Evolutionary conservation across 139 green algal genomes (phyloP).

Genomic region (Tetradesmus lagerheimii): DNA sequence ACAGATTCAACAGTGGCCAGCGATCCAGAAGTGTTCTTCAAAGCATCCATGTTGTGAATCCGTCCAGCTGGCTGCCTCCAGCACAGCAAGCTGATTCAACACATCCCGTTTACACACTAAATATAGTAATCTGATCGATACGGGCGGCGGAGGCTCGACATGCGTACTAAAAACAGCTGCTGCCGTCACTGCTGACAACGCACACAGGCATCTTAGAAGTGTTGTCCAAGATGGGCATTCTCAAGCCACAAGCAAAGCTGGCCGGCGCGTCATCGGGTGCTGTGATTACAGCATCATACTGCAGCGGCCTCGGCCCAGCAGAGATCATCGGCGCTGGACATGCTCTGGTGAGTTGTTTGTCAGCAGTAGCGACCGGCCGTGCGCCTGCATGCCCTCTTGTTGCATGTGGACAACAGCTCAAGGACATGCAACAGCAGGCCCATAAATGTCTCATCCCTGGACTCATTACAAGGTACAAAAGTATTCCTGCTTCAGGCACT

Average conservation of each 20-base stretch:
- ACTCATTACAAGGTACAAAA: no score
- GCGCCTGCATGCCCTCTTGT: no score
- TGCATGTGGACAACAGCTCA: no score
- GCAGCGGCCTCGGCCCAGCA: not conserved
- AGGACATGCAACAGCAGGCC: not conserved
- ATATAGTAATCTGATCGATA: not conserved
- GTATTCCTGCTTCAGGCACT: no score
- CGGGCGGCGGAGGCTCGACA: not conserved
- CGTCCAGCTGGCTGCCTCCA: not conserved
- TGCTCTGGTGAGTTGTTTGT: not conserved
- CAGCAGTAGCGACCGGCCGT: no score
- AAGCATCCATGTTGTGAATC: not conserved
- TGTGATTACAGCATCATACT: conserved; percentile 7
- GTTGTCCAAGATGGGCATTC: not conserved
- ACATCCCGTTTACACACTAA: not conserved
- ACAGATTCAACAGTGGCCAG: no score
- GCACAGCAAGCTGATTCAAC: not conserved
- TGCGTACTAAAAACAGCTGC: not conserved
- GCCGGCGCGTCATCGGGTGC: conserved; percentile 10
- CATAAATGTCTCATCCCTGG: no score
- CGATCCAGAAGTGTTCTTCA: not conserved
- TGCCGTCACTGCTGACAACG: not conserved
- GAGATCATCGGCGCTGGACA: not conserved
- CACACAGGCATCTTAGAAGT: conserved; percentile 19
- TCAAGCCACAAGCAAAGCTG: not conserved